Conservation (phyloP, 768 basidiomycete species). For the Saitozyma podzolica region DNA sequence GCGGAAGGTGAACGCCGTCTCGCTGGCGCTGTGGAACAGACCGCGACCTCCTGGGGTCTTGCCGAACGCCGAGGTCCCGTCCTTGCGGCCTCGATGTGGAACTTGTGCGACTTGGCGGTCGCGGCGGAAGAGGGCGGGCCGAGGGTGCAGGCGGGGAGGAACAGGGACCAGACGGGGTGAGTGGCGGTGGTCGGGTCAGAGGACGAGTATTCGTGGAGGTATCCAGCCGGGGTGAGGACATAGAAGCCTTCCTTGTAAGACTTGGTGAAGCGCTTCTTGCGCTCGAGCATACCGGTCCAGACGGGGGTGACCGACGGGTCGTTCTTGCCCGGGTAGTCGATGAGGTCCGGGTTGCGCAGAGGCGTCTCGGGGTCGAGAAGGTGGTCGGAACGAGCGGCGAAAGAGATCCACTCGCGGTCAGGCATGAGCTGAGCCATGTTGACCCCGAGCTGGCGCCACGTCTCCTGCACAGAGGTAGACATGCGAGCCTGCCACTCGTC, state of each 20-base stretch:
- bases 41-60: slow-evolving; percentile 49
- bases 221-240: slow-evolving; percentile 92
- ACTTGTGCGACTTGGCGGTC: slow-evolving; percentile 79
- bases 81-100: slow-evolving; percentile 91
- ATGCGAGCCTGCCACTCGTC: slow-evolving; percentile 80
- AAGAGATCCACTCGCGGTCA: slow-evolving; percentile 92
- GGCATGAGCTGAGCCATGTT: slow-evolving; percentile 78
- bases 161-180: slow-evolving; percentile 76
- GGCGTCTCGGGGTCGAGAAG: slow-evolving; percentile 96
- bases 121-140: slow-evolving; percentile 75
- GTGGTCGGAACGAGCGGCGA: slow-evolving; percentile 89
- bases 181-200: slow-evolving; percentile 64
- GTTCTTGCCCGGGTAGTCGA: slow-evolving; percentile 86
- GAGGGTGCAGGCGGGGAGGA: slow-evolving; percentile 92
- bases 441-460: slow-evolving; percentile 68
- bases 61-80: slow-evolving; percentile 64
- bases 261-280: slow-evolving; percentile 93
- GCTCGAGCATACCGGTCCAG: slow-evolving; percentile 85
- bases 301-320: slow-evolving; percentile 82
- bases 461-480: slow-evolving; percentile 68
- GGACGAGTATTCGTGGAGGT: slow-evolving; percentile 84
- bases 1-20: slow-evolving; percentile 81
- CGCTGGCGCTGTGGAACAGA: slow-evolving; percentile 53
- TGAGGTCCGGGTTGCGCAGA: slow-evolving; percentile 58
- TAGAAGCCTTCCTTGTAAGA: slow-evolving; percentile 82